Conservation (phyloP, 306 rosid species). For the Cucurbita ficifolia region DNA sequence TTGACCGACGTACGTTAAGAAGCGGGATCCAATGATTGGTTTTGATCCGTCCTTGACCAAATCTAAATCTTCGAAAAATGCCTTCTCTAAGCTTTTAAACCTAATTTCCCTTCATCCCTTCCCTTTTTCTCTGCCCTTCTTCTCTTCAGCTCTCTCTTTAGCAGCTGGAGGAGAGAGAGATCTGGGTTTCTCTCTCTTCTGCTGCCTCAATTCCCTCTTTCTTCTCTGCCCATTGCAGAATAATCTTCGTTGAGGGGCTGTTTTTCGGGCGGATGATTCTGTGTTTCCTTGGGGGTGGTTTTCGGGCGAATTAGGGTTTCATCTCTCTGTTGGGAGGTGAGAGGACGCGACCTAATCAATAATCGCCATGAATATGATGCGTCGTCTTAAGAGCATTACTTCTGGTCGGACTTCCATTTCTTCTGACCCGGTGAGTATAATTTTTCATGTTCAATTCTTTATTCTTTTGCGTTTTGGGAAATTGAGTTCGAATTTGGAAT, state of each 20-base stretch:
- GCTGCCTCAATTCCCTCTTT: background rate
- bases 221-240: background rate
- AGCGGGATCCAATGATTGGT: slow-evolving; percentile 26
- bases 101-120: background rate
- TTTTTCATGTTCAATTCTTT: background rate
- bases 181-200: slow-evolving; percentile 41
- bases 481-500: background rate
- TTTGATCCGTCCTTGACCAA: slow-evolving; percentile 26
- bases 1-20: slow-evolving; percentile 21
- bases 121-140: slow-evolving; percentile 12
- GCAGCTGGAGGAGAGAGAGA: slow-evolving; percentile 29
- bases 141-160: background rate
- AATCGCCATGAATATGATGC: slow-evolving; percentile 73
- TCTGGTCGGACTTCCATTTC: slow-evolving; percentile 86
- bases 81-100: background rate
- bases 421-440: slow-evolving; percentile 73
- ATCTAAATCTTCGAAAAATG: slow-evolving; percentile 3
- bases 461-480: background rate
- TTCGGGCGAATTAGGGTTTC: slow-evolving; percentile 32
- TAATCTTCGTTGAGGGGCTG: background rate
- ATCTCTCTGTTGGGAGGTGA: slow-evolving; percentile 6
- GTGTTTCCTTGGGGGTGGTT: background rate
- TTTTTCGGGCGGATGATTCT: slow-evolving; percentile 8
- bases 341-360: background rate
- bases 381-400: slow-evolving; percentile 94